Conservation (phyloP, 176 grass and related monocot genomes). For the Triticum dicoccoides region DNA sequence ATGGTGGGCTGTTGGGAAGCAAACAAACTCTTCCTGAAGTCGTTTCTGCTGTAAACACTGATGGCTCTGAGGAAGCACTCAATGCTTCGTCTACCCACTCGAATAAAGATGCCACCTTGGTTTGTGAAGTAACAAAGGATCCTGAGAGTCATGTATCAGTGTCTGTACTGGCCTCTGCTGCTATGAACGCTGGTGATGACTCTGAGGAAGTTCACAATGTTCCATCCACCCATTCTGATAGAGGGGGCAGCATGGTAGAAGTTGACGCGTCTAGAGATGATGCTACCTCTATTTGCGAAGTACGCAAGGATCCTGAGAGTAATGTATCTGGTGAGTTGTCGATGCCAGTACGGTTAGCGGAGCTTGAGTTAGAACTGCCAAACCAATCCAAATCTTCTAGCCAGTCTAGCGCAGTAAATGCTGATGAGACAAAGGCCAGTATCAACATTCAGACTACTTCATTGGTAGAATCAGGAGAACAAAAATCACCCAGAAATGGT, state of each 20-base stretch:
- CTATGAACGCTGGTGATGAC: slow-evolving; percentile 26
- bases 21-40: slow-evolving; percentile 8
- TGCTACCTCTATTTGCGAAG: slow-evolving; percentile 8
- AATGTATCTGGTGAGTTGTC: background rate
- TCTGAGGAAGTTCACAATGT: background rate
- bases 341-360: background rate
- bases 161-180: background rate
- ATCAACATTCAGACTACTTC: background rate
- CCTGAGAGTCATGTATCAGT: slow-evolving; percentile 16
- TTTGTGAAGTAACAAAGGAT: slow-evolving; percentile 24
- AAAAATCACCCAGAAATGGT: background rate
- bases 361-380: background rate
- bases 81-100: background rate
- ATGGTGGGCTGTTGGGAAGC: background rate
- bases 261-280: slow-evolving; percentile 5
- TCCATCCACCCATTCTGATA: background rate
- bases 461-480: slow-evolving; percentile 20
- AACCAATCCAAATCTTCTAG: slow-evolving; percentile 19
- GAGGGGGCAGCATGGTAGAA: slow-evolving; percentile 8
- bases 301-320: background rate
- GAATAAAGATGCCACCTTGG: slow-evolving; percentile 8
- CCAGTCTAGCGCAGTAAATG: slow-evolving; percentile 11
- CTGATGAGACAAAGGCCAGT: slow-evolving; percentile 16
- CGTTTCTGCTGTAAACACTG: slow-evolving; percentile 17
- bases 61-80: slow-evolving; percentile 8